Evolutionary conservation across 2,329 filamentous ascomycete species (phyloP).

Genomic region (Botryotinia globosa): DNA sequence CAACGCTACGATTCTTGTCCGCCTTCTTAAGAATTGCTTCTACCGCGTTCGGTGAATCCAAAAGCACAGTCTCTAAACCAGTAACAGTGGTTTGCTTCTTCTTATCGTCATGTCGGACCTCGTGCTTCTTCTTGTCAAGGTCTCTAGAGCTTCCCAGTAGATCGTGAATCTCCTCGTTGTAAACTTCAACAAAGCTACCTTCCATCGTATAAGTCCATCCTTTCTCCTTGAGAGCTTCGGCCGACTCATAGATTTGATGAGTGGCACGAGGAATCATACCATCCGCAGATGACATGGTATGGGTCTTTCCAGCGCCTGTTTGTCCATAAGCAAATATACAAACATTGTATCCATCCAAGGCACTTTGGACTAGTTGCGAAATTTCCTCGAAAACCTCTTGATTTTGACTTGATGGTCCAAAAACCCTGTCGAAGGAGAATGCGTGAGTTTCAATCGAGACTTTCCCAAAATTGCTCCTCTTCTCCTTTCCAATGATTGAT

Average conservation of each 20-base stretch:
- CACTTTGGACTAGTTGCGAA: conserved; percentile 92
- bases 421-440: conserved; percentile 93
- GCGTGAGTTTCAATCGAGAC: conserved; percentile 75
- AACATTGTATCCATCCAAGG: conserved; percentile 95
- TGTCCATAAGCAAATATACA: conserved; percentile 99
- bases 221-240: conserved; percentile 78
- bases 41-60: conserved; percentile 78
- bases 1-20: conserved; percentile 82
- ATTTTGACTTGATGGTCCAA: conserved; percentile 74
- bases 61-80: conserved; percentile 71
- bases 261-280: conserved; percentile 96
- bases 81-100: conserved; percentile 80
- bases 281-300: conserved; percentile 86
- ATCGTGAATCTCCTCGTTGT: conserved; percentile 96
- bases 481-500: conserved; percentile 76
- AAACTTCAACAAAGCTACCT: conserved; percentile 94
- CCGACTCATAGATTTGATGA: conserved; percentile 88
- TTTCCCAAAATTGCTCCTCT: conserved; percentile 75
- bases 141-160: conserved; percentile 70
- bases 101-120: conserved; percentile 81
- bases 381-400: conserved; percentile 92
- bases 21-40: conserved; percentile 78
- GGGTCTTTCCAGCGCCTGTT: conserved; percentile 94
- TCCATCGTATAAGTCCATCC: conserved; percentile 95
- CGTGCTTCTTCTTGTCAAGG: conserved; percentile 77